phyloP scores from a whole-genome alignment of 106 monocot genomes.

The Phalaenopsis equestris region DNA sequence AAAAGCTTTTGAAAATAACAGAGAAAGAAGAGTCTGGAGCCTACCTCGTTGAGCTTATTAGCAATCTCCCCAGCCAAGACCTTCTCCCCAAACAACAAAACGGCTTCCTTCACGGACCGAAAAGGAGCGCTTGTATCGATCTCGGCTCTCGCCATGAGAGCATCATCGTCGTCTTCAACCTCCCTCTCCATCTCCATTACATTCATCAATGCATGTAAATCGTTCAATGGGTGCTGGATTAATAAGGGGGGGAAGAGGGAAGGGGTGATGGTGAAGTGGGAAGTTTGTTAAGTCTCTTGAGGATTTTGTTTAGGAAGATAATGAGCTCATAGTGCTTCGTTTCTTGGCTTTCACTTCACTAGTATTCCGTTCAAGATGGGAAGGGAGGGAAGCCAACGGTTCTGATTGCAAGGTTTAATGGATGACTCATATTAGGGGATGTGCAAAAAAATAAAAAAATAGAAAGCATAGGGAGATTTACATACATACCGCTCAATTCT shows the following conservation, averaged over 20 bases:
- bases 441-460: not conserved
- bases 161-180: not conserved
- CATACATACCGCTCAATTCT: too few relatives aligned
- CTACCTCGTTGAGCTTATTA: slow-evolving; percentile 37
- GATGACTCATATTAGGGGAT: not conserved
- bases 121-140: slow-evolving; percentile 66
- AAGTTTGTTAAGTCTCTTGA: slow-evolving; percentile 7
- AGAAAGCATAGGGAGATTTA: too few relatives aligned
- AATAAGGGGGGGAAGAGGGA: not conserved
- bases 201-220: not conserved
- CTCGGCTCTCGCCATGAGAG: slow-evolving; percentile 28
- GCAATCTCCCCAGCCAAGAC: slow-evolving; percentile 47
- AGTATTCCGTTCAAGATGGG: slow-evolving; percentile 22
- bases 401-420: slow-evolving; percentile 15
- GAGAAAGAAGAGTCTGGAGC: not conserved
- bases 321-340: slow-evolving; percentile 44
- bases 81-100: slow-evolving; percentile 55
- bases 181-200: slow-evolving; percentile 15
- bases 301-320: slow-evolving; percentile 13
- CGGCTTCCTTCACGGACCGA: slow-evolving; percentile 83
- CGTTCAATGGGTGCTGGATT: not conserved
- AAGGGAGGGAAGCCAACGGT: slow-evolving; percentile 8
- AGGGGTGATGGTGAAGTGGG: slow-evolving; percentile 2
- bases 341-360: slow-evolving; percentile 78
- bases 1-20: not conserved